Base-by-base conservation (phyloP, 2,329 filamentous ascomycete genomes). In the Pestalotiopsis sp. region DNA sequence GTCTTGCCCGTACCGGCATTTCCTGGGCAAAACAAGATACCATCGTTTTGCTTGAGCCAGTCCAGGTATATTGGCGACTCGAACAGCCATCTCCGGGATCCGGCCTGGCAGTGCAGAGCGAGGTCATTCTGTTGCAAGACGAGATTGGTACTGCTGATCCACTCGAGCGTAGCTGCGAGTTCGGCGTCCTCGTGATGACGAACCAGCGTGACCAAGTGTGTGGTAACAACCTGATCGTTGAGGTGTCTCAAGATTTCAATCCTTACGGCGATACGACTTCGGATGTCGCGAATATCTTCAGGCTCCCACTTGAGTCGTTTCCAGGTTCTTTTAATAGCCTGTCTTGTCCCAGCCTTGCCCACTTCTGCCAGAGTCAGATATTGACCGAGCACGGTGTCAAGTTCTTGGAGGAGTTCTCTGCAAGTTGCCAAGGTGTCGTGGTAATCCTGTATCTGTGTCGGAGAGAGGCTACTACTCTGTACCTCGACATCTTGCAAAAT, bases 21-120 rank as follows among this genome's bases (percentile, higher is more conserved):
- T 1, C 73, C 73, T 31, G 71, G 62, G 68, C 83, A 87, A 70
- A 84, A 85, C 0, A 87, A 69, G 0, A 75, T 82, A 31, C 77
- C 69, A 0, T 71, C 71, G 0, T 69, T 39, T 0, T 52, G 59
- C 0, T 20, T 7, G 1, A 77, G 14, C 82, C 81, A 84, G 1
- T 20, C 56, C 17, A 62, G 25, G 68, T 77, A 84, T 36, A 80
- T 75, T 0, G 23, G 14, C 0, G 81, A 82, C 2, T 80, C 71
- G 0, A 86, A 70, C 1, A 87, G 75, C 84, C 84, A 86, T 58
- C 80, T 68, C 0, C 83, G 80, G 4, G 85, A 87, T 2, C 78
- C 79, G 17, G 69, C 13, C 65, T 86, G 79, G 59, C 78, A 75
- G 11, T 73, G 72, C 7, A 56, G 71, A 14, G 84, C 68, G 39